These are phyloP conservation scores for Fonsecaea erecta DNA, from an alignment of 2,329 filamentous ascomycete genomes.

Conservation along the genomic window DNA sequence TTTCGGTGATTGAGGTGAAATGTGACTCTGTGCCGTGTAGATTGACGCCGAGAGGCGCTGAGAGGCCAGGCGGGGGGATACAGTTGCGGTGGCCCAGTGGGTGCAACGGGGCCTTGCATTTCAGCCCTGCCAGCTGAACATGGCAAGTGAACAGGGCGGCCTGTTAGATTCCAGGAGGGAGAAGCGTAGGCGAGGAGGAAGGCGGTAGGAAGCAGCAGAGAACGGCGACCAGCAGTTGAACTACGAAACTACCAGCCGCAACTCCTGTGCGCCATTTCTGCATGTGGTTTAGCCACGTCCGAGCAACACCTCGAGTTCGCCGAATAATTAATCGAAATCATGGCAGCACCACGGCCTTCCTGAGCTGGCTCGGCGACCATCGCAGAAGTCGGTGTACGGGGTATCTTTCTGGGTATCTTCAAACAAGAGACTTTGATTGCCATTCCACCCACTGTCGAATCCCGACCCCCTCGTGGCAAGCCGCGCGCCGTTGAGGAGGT, in stretches of 20 bases:
- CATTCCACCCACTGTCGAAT: neutral
- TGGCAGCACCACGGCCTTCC: neutral
- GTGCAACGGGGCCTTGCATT: neutral
- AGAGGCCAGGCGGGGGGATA: neutral
- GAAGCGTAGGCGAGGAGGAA: neutral
- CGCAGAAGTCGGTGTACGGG: neutral
- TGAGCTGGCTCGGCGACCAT: neutral
- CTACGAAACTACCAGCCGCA: neutral
- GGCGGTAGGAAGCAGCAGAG: neutral
- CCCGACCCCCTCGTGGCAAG: neutral
- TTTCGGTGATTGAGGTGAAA: neutral
- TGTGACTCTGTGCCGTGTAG: neutral
- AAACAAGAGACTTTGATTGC: conserved; percentile 1
- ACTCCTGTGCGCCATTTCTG: neutral
- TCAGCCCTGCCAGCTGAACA: conserved; percentile 14
- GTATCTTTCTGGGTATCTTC: neutral
- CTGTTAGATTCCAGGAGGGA: neutral
- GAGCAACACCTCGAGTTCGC: no score
- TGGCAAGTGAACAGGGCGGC: neutral
- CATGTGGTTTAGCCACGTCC: conserved; percentile 6
- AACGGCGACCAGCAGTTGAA: neutral
- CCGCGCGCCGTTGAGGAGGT: neutral
- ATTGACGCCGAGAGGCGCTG: neutral
- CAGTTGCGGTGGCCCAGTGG: no score
- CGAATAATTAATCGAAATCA: neutral